A percentile compares a stretch with the other conserved stretches of the same genome.
Conservation (phyloP, 148 eudicot genomes). For the Cornus florida region DNA sequence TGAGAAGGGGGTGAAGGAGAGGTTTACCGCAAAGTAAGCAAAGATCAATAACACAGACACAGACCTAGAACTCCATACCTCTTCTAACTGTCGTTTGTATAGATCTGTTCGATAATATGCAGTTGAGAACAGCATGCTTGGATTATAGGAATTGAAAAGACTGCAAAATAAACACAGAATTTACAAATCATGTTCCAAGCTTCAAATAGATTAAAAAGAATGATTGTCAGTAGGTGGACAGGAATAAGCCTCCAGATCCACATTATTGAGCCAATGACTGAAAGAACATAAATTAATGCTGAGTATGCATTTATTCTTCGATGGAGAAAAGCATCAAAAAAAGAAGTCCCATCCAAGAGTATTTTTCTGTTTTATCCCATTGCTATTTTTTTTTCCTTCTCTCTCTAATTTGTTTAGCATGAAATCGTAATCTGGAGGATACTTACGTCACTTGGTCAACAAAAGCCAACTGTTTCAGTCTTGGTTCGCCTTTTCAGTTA, state of each 20-base stretch:
- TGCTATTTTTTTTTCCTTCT: too few relatives aligned
- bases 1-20: too few relatives aligned
- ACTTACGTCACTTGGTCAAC: too few relatives aligned
- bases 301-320: neutral
- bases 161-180: conserved; percentile 39
- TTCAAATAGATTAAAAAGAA: conserved; percentile 2
- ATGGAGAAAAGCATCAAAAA: neutral
- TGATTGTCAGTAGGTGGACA: neutral
- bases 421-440: too few relatives aligned
- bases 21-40: neutral
- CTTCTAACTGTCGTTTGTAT: conserved; percentile 64
- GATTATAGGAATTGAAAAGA: conserved; percentile 84
- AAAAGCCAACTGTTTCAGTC: too few relatives aligned
- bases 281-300: neutral
- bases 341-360: neutral
- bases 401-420: too few relatives aligned
- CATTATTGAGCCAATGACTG: neutral
- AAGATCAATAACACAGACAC: conserved; percentile 5
- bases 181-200: neutral
- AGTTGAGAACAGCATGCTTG: conserved; percentile 75
- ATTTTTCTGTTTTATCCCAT: too few relatives aligned
- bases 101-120: conserved; percentile 92
- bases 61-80: conserved; percentile 53
- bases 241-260: neutral
- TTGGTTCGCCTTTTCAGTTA: too few relatives aligned